Evolutionary conservation across 352 stramenopile species (phyloP).

Genomic region (Phytophthora constricta): DNA sequence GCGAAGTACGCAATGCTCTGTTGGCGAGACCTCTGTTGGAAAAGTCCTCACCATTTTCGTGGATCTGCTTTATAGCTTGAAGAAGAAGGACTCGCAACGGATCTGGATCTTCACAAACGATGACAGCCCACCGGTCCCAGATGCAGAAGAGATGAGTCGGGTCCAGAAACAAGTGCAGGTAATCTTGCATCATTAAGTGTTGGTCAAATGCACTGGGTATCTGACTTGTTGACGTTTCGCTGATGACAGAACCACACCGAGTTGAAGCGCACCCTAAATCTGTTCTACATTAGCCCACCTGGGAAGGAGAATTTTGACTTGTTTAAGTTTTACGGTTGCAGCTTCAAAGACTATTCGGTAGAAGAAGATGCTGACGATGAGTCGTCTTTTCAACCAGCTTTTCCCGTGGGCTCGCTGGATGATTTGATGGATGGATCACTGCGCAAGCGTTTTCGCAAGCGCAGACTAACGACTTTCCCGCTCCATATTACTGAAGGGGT

Average conservation of each 20-base stretch:
- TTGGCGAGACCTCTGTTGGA: background rate
- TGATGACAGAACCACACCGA: conserved; percentile 73
- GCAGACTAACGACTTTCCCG: conserved; percentile 67
- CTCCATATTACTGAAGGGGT: conserved; percentile 77
- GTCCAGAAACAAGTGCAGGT: conserved; percentile 84
- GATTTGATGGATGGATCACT: conserved; percentile 81
- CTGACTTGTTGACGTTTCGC: background rate
- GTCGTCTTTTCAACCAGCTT: conserved; percentile 64
- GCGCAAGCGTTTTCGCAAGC: conserved; percentile 84
- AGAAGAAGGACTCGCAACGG: conserved; percentile 87
- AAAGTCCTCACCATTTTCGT: conserved; percentile 8
- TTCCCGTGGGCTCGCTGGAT: conserved; percentile 74
- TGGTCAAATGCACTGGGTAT: background rate
- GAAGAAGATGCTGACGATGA: conserved; percentile 34
- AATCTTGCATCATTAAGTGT: background rate
- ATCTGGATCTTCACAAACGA: conserved; percentile 90
- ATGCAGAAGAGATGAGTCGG: conserved; percentile 63
- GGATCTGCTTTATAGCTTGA: conserved; percentile 50
- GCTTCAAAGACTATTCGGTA: conserved; percentile 69
- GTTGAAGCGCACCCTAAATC: conserved; percentile 72
- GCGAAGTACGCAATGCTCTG: conserved; percentile 58
- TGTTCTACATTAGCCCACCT: conserved; percentile 80
- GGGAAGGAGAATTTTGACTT: conserved; percentile 64
- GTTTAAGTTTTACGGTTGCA: conserved; percentile 62
- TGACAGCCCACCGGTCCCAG: conserved; percentile 54